Conservation (phyloP, 176 grass and related monocot genomes). For the Canna indica region DNA sequence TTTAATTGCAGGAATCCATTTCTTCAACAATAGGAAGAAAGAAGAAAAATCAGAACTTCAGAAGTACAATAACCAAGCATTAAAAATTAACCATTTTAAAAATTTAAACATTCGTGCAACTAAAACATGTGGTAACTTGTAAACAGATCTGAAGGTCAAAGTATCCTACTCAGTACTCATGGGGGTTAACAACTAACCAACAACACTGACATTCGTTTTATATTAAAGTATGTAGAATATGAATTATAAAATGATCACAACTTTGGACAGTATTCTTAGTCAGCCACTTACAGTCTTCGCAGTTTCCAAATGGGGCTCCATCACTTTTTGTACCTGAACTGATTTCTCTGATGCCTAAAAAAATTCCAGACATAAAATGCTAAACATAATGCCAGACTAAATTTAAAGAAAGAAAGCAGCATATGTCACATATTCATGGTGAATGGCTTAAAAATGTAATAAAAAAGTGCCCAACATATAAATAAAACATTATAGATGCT, state of each 20-base stretch:
- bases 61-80: slow-evolving; percentile 6
- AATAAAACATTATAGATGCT: neutral
- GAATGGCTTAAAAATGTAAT: slow-evolving; percentile 14
- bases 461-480: slow-evolving; percentile 6
- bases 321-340: slow-evolving; percentile 54
- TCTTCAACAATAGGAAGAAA: slow-evolving; percentile 42
- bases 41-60: slow-evolving; percentile 24
- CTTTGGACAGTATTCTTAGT: neutral
- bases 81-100: neutral
- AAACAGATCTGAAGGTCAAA: neutral
- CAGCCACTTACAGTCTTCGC: slow-evolving; percentile 49
- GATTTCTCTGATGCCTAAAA: slow-evolving; percentile 65
- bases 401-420: neutral
- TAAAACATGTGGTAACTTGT: neutral
- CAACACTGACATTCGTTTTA: neutral
- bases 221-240: neutral
- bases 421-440: neutral
- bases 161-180: neutral
- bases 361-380: neutral
- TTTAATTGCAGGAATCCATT: slow-evolving; percentile 52
- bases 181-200: neutral
- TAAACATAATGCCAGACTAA: neutral
- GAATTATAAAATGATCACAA: neutral
- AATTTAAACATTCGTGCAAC: slow-evolving; percentile 8
- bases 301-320: slow-evolving; percentile 58